Conservation (phyloP, 129 eudicot species). For the Oenanthe sinensis region DNA sequence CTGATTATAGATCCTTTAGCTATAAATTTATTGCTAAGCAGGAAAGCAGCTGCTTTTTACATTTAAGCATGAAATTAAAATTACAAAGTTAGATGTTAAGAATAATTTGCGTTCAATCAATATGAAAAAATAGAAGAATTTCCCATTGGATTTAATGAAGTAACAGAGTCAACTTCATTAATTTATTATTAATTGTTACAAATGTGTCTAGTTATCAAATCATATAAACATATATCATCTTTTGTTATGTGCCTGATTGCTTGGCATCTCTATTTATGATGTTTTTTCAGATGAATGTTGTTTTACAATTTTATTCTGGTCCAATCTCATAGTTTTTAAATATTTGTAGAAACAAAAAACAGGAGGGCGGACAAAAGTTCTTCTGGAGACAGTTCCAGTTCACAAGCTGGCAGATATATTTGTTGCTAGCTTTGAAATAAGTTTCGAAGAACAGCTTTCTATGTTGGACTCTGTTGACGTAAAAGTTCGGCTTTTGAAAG, state of each 20-base stretch:
- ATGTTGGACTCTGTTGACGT: conserved; percentile 95
- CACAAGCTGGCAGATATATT: conserved; percentile 95
- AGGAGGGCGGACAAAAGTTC: conserved; percentile 86
- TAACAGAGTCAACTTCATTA: neutral
- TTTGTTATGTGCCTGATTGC: neutral
- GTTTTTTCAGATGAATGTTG: neutral
- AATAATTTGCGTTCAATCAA: neutral
- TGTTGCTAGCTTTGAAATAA: conserved; percentile 97
- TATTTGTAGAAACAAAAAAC: conserved; percentile 83
- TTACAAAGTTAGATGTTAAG: neutral
- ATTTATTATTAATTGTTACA: neutral
- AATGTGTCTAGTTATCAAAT: neutral
- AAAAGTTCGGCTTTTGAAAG: conserved; percentile 88
- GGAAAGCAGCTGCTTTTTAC: neutral
- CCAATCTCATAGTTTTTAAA: neutral
- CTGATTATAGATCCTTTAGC: neutral
- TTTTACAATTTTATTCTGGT: neutral
- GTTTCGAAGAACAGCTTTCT: conserved; percentile 93
- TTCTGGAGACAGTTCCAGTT: conserved; percentile 87
- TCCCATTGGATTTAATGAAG: neutral
- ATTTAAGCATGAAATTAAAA: neutral
- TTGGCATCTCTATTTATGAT: neutral
- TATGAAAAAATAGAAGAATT: neutral
- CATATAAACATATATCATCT: neutral
- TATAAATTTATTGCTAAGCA: neutral